Evolutionary conservation across 768 basidiomycete genomes (phyloP).

Genomic region (Leucosporidium scottii): DNA sequence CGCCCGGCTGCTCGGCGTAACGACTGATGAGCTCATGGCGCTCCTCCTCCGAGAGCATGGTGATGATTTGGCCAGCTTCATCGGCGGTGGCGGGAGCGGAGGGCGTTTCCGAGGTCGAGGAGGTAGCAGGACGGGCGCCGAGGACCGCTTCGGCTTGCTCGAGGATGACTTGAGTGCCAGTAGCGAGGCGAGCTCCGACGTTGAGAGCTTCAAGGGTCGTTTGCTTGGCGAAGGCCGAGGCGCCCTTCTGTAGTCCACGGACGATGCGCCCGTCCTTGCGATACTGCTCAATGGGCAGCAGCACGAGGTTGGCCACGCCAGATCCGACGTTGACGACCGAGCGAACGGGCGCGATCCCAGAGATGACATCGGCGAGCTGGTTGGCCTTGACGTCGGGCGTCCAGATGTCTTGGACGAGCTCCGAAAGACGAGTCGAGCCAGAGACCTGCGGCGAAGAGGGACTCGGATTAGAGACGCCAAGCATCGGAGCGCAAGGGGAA

Average conservation of each 20-base stretch:
- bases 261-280: conserved; percentile 90
- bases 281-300: conserved; percentile 95
- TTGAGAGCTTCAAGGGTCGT: conserved; percentile 94
- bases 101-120: neutral
- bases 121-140: conserved; percentile 3
- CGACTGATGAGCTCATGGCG: conserved; percentile 49
- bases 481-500: neutral
- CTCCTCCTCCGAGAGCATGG: conserved; percentile 11
- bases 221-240: conserved; percentile 83
- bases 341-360: conserved; percentile 90
- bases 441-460: conserved; percentile 56
- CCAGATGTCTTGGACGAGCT: conserved; percentile 94
- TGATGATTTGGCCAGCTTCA: neutral
- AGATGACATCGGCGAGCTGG: conserved; percentile 91
- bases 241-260: conserved; percentile 87
- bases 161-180: conserved; percentile 93
- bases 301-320: conserved; percentile 88
- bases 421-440: conserved; percentile 83
- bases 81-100: neutral
- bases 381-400: conserved; percentile 99
- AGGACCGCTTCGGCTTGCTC: conserved; percentile 90
- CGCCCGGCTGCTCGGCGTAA: conserved; percentile 83
- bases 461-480: neutral
- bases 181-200: conserved; percentile 85
- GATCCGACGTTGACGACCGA: conserved; percentile 96